Conservation (phyloP, 2,329 filamentous ascomycete genomes). For the Aurifilum marmelostoma region DNA sequence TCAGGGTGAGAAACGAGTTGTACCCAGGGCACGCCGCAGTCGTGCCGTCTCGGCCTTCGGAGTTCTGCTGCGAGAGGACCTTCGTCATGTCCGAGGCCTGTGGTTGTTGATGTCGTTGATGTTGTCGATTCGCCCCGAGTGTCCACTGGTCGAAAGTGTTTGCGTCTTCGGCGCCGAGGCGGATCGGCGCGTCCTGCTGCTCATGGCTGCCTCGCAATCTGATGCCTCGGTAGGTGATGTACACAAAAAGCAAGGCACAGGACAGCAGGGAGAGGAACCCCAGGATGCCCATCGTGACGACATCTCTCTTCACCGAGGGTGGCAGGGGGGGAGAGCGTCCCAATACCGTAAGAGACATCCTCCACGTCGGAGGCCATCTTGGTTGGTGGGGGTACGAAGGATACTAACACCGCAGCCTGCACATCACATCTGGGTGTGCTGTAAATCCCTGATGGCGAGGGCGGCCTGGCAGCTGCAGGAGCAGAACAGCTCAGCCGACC, state of each 20-base stretch:
- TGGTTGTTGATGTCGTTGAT: too few species aligned
- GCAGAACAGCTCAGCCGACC: neutral
- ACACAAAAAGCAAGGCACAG: neutral
- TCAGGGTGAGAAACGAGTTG: conserved; percentile 71
- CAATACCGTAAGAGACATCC: neutral
- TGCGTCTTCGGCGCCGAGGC: neutral
- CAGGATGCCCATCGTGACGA: neutral
- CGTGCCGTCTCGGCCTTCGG: neutral
- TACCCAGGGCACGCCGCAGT: conserved; percentile 33
- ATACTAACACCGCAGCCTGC: neutral
- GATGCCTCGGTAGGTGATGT: conserved; percentile 2
- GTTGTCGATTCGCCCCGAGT: neutral
- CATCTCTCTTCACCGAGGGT: neutral
- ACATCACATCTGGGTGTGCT: neutral
- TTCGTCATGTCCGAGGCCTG: neutral
- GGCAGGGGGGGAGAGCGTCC: conserved; percentile 5
- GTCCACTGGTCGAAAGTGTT: conserved; percentile 6
- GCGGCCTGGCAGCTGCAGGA: neutral
- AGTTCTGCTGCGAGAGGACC: neutral
- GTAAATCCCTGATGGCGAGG: neutral
- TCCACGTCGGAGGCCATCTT: neutral
- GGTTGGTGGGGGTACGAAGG: neutral
- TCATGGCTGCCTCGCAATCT: neutral
- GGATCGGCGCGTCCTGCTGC: neutral
- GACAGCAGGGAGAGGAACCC: neutral